A percentile compares a stretch with the other conserved stretches of the same genome.
Evolutionary conservation across 352 stramenopile species (phyloP).

Genomic region (Pythium aristosporum): DNA sequence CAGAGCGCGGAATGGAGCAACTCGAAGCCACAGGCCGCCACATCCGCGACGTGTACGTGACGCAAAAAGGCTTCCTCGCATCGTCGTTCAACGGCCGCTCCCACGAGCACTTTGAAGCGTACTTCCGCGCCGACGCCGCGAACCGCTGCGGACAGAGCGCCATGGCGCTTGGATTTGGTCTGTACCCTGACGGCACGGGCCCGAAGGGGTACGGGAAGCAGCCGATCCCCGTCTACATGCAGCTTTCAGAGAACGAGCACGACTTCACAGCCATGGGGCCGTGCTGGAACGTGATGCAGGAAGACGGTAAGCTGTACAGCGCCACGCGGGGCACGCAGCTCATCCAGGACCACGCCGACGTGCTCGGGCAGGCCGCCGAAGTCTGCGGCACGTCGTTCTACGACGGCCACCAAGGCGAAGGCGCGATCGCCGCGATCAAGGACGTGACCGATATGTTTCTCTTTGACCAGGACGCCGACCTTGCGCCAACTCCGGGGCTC

Average conservation of each 20-base stretch:
- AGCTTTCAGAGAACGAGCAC: conserved; percentile 80
- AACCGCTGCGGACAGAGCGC: conserved; percentile 82
- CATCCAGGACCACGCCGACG: conserved; percentile 14
- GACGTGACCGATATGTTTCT: conserved; percentile 83
- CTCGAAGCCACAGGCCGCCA: conserved; percentile 65
- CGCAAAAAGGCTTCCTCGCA: conserved; percentile 63
- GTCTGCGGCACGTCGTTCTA: conserved; percentile 63
- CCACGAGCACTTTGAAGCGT: conserved; percentile 81
- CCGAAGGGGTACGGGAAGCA: conserved; percentile 61
- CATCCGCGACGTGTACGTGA: conserved; percentile 70
- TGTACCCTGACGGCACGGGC: conserved; percentile 81
- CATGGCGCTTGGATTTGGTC: conserved; percentile 62
- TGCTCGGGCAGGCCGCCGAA: conserved; percentile 49
- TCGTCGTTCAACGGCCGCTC: conserved; percentile 67
- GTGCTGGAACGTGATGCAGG: conserved; percentile 46
- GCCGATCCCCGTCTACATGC: conserved; percentile 82
- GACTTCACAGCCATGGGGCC: conserved; percentile 82
- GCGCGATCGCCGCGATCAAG: conserved; percentile 73
- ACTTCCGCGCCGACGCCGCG: conserved; percentile 80
- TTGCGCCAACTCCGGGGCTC: conserved; percentile 49
- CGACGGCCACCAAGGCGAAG: conserved; percentile 44
- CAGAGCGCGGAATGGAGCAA: conserved; percentile 81
- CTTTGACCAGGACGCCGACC: conserved; percentile 67
- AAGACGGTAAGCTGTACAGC: conserved; percentile 59
- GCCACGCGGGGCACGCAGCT: conserved; percentile 26